phyloP scores from a whole-genome alignment of 805 yeast species.

The Alloascoidea hylecoeti region DNA sequence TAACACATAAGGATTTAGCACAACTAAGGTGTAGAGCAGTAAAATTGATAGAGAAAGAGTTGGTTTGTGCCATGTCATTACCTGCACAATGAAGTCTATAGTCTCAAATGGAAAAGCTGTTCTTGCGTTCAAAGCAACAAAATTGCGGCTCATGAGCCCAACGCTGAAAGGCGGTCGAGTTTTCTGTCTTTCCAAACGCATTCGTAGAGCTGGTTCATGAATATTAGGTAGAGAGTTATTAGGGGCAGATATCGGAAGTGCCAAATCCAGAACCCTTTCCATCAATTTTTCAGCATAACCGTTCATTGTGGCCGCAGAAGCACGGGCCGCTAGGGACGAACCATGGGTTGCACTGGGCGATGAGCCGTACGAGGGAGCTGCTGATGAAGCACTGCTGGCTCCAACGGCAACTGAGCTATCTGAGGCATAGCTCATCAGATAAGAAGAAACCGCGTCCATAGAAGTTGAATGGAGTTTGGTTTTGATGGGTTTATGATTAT shows the following conservation, averaged over 20 bases:
- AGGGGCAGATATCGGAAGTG: constrained; percentile 45
- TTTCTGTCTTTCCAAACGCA: constrained; percentile 42
- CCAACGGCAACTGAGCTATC: too few species aligned
- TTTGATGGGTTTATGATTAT: too few species aligned
- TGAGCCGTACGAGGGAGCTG: too few species aligned
- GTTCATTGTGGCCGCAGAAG: too few species aligned
- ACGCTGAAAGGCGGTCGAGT: constrained; percentile 55
- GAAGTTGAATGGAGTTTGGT: too few species aligned
- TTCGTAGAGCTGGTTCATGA: too few species aligned
- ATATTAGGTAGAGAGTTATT: constrained; percentile 31
- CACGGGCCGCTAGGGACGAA: too few species aligned
- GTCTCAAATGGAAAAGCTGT: constrained; percentile 25
- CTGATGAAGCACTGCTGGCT: too few species aligned
- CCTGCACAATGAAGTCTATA: constrained; percentile 36
- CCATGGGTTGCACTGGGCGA: too few species aligned
- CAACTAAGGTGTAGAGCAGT: constrained; percentile 29
- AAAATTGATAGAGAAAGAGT: constrained; percentile 41
- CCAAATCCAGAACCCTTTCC: constrained; percentile 55
- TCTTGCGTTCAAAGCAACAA: background rate
- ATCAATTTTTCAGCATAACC: constrained; percentile 48
- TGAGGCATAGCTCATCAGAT: too few species aligned
- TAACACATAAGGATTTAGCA: constrained; percentile 42
- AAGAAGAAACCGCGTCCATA: too few species aligned
- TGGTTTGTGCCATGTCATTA: constrained; percentile 51
- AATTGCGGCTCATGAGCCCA: constrained; percentile 39